These are phyloP conservation scores for Gyromitra esculenta DNA, from an alignment of 2,329 filamentous ascomycete species.

Conservation along the genomic window DNA sequence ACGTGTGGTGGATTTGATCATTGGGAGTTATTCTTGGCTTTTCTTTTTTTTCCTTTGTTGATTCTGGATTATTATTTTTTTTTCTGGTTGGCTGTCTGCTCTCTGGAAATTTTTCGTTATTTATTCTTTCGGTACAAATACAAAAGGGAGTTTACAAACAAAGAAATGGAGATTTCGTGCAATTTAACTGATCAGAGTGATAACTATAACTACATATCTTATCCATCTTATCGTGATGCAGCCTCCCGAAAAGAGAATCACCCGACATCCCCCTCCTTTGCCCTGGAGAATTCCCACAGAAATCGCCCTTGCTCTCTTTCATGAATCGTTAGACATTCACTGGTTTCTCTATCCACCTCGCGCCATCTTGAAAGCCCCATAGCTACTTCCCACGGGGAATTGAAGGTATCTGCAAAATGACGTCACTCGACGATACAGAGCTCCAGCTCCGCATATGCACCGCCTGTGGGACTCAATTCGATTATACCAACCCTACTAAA, in stretches of 20 bases:
- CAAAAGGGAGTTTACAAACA: background rate
- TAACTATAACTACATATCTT: conserved; percentile 9
- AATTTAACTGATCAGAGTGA: background rate
- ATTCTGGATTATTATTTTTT: background rate
- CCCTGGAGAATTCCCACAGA: background rate
- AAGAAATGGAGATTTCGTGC: too few relatives aligned
- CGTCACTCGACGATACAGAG: conserved; percentile 8
- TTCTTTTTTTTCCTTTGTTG: conserved; percentile 6
- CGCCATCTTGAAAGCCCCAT: background rate
- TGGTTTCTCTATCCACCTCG: background rate
- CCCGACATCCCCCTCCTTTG: background rate
- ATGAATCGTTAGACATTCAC: background rate
- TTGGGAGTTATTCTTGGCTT: conserved; percentile 37
- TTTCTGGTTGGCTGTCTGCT: background rate
- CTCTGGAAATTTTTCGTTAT: background rate
- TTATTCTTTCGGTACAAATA: conserved; percentile 3
- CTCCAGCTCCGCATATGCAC: conserved; percentile 65
- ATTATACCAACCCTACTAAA: conserved; percentile 64
- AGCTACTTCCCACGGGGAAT: background rate
- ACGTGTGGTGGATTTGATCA: conserved; percentile 1
- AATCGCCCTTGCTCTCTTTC: background rate
- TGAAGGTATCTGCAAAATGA: conserved; percentile 9
- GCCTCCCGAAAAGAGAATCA: background rate
- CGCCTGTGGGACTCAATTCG: conserved; percentile 76
- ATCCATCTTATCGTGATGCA: conserved; percentile 35